Percentiles rank a stretch among this genome's conserved stretches.
These are phyloP conservation scores for Scenedesmus sp. DNA, from an alignment of 163 green algal genomes.

Conservation along the genomic window DNA sequence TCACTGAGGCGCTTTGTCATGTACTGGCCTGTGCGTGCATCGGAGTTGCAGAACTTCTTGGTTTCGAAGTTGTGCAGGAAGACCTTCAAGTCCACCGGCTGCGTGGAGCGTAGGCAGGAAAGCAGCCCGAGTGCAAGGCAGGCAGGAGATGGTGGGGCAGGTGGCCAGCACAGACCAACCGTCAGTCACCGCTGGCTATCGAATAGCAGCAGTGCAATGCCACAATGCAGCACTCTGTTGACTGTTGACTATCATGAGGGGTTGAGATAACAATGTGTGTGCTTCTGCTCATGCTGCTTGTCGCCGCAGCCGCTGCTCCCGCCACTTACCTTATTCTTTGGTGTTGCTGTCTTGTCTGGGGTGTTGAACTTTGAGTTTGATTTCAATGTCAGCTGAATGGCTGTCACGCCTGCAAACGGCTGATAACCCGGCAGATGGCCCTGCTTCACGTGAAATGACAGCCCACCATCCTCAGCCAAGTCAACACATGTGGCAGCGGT, in stretches of 20 bases:
- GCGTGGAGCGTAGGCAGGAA: neutral
- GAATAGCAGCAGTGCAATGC: neutral
- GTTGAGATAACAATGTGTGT: neutral
- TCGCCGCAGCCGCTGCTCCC: neutral
- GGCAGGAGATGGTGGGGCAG: no score
- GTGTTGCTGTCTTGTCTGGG: neutral
- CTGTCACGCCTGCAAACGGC: constrained; percentile 21
- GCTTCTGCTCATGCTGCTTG: neutral
- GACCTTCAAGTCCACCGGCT: constrained; percentile 38
- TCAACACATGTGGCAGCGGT: constrained; percentile 34
- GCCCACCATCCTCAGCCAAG: constrained; percentile 21
- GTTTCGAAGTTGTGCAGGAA: constrained; percentile 45
- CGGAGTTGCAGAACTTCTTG: constrained; percentile 44
- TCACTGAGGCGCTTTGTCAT: neutral
- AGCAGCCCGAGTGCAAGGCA: neutral
- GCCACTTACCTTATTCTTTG: neutral
- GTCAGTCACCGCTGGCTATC: neutral
- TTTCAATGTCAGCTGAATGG: neutral
- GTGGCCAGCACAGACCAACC: no score
- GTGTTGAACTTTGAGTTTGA: neutral
- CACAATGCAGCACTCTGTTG: neutral
- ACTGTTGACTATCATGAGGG: neutral
- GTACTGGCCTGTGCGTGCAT: constrained; percentile 15
- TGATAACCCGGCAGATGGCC: constrained; percentile 13
- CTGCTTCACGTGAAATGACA: constrained; percentile 46